Base-by-base conservation (phyloP, 192 early-diverging fungal genomes). In the Gonapodya prolifera region DNA sequence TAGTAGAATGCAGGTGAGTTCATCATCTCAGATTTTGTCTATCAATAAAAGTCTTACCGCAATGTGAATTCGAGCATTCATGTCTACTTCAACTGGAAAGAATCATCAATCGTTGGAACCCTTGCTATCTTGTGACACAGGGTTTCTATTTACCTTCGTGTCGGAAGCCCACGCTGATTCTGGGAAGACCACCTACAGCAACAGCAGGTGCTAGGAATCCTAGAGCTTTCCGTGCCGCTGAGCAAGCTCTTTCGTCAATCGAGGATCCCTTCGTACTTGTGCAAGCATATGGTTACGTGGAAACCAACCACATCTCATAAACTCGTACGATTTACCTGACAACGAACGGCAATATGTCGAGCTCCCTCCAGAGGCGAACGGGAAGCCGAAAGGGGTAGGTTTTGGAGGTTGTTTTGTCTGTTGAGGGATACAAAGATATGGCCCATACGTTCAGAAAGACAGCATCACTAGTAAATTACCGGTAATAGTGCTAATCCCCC, bases 291-390 rank as follows among this genome's bases (percentile, higher is more conserved):
- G n/a, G n/a, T n/a, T n/a, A 2, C 34, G 32, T 71, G 70, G 2
- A 33, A 31, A 31, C 2, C 32, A 71, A 2, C 34, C 70, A 2
- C 34, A 71, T 2, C 2, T 71, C 2, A 71, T 2, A 2, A 71
- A 2, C 69, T 76, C 75, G 33, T 2, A 31, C 1, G 29, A 34
- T 23, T 8, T 16, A 61, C 45, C 45, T 61, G 71, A 93, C 84
- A 79, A 89, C 80, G 80, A 93, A 90, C 8, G 93, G 93, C 33
- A 91, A 79, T 1, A 89, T 88, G 80, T 95, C 93, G 16, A 93
- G 78, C 73, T 94, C 91, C 34, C 88, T 86, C 92, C 92, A 92
- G 75, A 92, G 85, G 35, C 81, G 30, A 34, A 30, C 33, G 0
- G 78, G 79, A 23, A 80, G 32, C 30, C 79, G 79, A 2, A 81